Percentiles rank a stretch among this genome's conserved stretches.
Conservation (phyloP, 2,329 filamentous ascomycete genomes). For the Graphilbum sp. region DNA sequence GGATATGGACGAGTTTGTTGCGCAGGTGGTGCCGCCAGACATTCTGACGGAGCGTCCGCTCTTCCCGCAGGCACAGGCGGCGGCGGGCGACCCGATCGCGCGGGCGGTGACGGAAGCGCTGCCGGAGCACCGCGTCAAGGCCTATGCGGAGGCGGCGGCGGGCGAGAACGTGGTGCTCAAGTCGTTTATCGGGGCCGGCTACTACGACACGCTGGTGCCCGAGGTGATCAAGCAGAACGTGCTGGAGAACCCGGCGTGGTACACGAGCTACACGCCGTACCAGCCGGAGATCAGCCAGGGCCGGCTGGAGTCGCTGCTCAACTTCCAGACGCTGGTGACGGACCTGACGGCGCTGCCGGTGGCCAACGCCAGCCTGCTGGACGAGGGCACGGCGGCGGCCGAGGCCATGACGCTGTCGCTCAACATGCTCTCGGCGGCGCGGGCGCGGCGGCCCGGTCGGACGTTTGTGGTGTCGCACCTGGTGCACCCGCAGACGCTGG, state of each 20-base stretch:
- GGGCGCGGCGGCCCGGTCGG: slow-evolving; percentile 60
- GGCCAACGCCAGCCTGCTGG: slow-evolving; percentile 78
- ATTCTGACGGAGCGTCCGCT: slow-evolving; percentile 55
- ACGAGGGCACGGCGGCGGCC: slow-evolving; percentile 82
- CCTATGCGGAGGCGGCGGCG: slow-evolving; percentile 18
- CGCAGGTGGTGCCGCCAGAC: slow-evolving; percentile 65
- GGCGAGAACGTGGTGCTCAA: slow-evolving; percentile 25
- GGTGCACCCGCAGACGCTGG: slow-evolving; percentile 72
- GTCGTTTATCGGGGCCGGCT: slow-evolving; percentile 75
- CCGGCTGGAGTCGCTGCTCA: slow-evolving; percentile 76
- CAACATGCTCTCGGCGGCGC: slow-evolving; percentile 53
- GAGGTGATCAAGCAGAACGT: slow-evolving; percentile 87
- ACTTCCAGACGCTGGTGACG: slow-evolving; percentile 86
- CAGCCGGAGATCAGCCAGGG: slow-evolving; percentile 96
- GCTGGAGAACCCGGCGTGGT: slow-evolving; percentile 88
- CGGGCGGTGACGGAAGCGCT: slow-evolving; percentile 23
- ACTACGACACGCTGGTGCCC: slow-evolving; percentile 74
- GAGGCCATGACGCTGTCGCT: slow-evolving; percentile 92
- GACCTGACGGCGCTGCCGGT: slow-evolving; percentile 79
- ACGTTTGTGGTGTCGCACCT: slow-evolving; percentile 70
- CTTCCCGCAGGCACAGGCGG: slow-evolving; percentile 30
- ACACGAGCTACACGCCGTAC: slow-evolving; percentile 95
- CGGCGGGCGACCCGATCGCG: slow-evolving; percentile 20
- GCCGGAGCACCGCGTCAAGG: slow-evolving; percentile 43
- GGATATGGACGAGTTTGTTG: slow-evolving; percentile 67